phyloP scores from a whole-genome alignment of 805 yeast genomes.

The Saccharomycopsis fodiens region DNA sequence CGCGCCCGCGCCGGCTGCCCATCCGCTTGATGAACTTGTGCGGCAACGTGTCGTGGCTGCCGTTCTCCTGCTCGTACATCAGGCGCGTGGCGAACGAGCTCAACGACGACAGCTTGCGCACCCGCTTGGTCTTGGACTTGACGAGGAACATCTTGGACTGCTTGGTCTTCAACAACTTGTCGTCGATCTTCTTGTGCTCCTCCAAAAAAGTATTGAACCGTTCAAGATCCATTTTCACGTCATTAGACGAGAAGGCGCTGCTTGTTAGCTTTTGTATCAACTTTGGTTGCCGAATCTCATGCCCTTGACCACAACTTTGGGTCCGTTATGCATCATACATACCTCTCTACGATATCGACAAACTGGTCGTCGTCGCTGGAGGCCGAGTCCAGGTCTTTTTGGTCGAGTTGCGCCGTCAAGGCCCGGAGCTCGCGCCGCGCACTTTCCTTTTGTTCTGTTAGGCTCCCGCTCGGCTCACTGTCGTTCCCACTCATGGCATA shows the following conservation, averaged over 20 bases:
- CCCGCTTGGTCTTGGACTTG: slow-evolving; percentile 5
- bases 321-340: no score
- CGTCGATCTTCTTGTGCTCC: slow-evolving; percentile 19
- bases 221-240: slow-evolving; percentile 3
- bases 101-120: slow-evolving; percentile 8
- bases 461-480: not conserved
- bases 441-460: slow-evolving; percentile 5
- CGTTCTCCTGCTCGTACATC: slow-evolving; percentile 13
- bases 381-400: not conserved
- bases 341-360: slow-evolving; percentile 10
- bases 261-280: slow-evolving; percentile 11
- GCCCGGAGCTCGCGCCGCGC: slow-evolving; percentile 4
- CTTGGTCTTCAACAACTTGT: slow-evolving; percentile 15
- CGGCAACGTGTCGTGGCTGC: slow-evolving; percentile 6
- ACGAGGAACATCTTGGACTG: slow-evolving; percentile 11
- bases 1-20: slow-evolving; percentile 5
- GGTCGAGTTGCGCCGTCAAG: not conserved
- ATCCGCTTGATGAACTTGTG: slow-evolving; percentile 10
- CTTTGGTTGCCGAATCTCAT: no score
- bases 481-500: no score
- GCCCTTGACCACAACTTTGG: no score
- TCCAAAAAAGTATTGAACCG: slow-evolving; percentile 12
- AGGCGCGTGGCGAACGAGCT: not conserved
- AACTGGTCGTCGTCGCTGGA: slow-evolving; percentile 9
- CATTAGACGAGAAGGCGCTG: not conserved